phyloP scores from a whole-genome alignment of 495 filamentous ascomycete genomes.

The Glarea lozoyensis region DNA sequence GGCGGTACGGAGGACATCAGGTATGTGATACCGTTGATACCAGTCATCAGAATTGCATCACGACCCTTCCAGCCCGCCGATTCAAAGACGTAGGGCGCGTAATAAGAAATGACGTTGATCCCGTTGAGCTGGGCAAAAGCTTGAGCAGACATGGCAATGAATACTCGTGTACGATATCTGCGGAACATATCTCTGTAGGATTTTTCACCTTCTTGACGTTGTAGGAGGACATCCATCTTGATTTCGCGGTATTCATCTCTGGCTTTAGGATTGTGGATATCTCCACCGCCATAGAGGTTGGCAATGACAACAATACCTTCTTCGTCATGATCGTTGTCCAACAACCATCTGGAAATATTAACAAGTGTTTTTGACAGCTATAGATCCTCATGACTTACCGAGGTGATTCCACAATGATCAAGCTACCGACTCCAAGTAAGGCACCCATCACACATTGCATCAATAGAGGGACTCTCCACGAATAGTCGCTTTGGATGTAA shows the following conservation, averaged over 20 bases:
- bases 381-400: slow-evolving; percentile 42
- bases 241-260: slow-evolving; percentile 95
- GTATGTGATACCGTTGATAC: slow-evolving; percentile 91
- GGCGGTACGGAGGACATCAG: slow-evolving; percentile 85
- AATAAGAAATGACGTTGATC: slow-evolving; percentile 99
- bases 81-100: slow-evolving; percentile 93
- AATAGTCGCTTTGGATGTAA: slow-evolving; percentile 73
- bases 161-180: slow-evolving; percentile 82
- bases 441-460: slow-evolving; percentile 94
- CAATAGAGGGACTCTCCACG: slow-evolving; percentile 84
- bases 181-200: slow-evolving; percentile 92
- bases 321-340: slow-evolving; percentile 97
- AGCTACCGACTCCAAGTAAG: slow-evolving; percentile 71
- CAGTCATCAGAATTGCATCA: slow-evolving; percentile 91
- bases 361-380: slow-evolving; percentile 1
- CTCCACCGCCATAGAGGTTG: slow-evolving; percentile 90
- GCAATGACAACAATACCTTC: slow-evolving; percentile 97
- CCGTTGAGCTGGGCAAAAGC: slow-evolving; percentile 93
- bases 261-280: slow-evolving; percentile 85
- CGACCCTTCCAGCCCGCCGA: slow-evolving; percentile 89
- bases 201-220: slow-evolving; percentile 88
- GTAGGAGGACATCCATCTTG: slow-evolving; percentile 91
- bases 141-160: slow-evolving; percentile 99
- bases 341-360: slow-evolving; percentile 62
- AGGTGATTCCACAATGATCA: slow-evolving; percentile 93